These are phyloP conservation scores for Triticum turgidum DNA, from an alignment of 176 grass and related monocot species.

Conservation along the genomic window DNA sequence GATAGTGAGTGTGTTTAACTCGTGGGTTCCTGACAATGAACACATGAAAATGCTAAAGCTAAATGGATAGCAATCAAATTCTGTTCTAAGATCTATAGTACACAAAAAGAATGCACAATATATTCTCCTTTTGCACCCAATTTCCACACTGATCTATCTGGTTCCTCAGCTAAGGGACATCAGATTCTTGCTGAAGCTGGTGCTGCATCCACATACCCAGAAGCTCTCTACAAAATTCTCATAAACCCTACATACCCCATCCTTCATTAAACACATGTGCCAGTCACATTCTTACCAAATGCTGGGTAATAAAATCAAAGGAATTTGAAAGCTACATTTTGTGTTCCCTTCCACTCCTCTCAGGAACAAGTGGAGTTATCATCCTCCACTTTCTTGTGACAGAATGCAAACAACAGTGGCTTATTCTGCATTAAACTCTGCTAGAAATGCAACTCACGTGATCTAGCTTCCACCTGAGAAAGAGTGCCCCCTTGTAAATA, in stretches of 20 bases:
- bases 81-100: not conserved
- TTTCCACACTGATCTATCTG: not conserved
- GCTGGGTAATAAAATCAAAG: not conserved
- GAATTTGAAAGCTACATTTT: not conserved
- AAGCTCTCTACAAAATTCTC: not conserved
- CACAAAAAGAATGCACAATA: not conserved
- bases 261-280: not conserved
- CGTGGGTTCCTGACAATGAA: not conserved
- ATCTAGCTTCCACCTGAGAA: not conserved
- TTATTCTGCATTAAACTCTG: not conserved
- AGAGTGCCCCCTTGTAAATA: not conserved
- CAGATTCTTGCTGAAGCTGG: not conserved
- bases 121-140: conserved; percentile 4
- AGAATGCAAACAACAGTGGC: not conserved
- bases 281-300: not conserved
- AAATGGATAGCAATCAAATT: no score
- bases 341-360: not conserved
- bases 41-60: not conserved
- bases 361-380: not conserved
- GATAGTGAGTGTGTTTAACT: not conserved
- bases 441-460: not conserved
- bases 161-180: not conserved
- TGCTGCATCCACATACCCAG: not conserved
- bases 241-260: not conserved
- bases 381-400: not conserved